Evolutionary conservation across 148 eudicot genomes (phyloP), one percentile per base, ranked within the genome.

Genomic region (Gaultheria prostrata): DNA sequence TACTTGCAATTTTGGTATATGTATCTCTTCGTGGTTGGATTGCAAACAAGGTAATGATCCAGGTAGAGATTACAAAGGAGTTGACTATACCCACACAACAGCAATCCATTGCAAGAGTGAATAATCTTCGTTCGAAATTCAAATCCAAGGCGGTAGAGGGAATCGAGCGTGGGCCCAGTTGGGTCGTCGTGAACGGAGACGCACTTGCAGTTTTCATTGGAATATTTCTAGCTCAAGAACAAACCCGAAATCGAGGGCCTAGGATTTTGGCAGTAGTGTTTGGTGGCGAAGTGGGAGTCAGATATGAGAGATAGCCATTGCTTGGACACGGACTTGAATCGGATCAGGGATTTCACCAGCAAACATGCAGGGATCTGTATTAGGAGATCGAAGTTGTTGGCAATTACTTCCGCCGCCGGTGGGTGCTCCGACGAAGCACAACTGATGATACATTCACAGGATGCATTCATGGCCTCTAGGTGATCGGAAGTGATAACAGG

Each of bases 231-330:
- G n/a, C 21, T 0, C 46, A 35, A 18, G 76, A 17, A 39, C 17
- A 35, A 72, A 24, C 15, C 21, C 21, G n/a, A 21, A 56, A 56
- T 18, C 2, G 24, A 32, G 20, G 75, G 45, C 18, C 20, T 14
- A 14, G 20, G 21, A 20, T 71, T 30, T 33, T 24, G 20, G 10
- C 46, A 5, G 21, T 14, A 1, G 21, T 30, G 75, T 13, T 71
- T 7, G 46, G 3, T 2, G 49, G 49, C 76, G 13, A 33, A 33
- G 18, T 0, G 49, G 11, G 48, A 7, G 45, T 72, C 12, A 9
- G 76, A 72, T 18, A 72, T 39, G 76, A 72, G 76, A 72, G n/a
- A 72, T 0, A 35, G n/a, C 76, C 76, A 72, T 5, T 72, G n/a
- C 49, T 72, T 72, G 24, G 49, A 72, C 5, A 63, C 70, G 45